Conservation (phyloP, 2,329 filamentous ascomycete genomes). For the Cercospora sp. region DNA sequence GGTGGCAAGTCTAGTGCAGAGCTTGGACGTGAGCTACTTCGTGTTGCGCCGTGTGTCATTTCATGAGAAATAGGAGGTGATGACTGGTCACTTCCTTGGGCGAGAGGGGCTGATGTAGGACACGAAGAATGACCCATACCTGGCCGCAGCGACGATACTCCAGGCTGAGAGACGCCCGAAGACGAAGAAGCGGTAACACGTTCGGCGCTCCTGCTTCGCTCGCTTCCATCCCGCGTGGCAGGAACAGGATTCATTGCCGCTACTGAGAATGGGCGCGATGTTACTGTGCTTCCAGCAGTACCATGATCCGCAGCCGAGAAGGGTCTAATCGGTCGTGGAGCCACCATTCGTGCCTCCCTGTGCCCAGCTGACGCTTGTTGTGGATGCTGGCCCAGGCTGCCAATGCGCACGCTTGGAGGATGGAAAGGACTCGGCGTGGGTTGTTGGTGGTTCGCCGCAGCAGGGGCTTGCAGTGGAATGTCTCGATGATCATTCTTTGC, state of each 20-base stretch:
- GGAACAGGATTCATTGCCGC: neutral
- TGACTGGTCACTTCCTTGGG: neutral
- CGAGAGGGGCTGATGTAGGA: neutral
- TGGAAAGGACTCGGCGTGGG: slow-evolving; percentile 15
- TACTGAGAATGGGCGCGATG: neutral
- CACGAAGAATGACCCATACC: neutral
- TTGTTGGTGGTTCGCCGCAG: neutral
- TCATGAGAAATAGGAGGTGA: neutral
- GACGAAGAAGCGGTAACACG: neutral
- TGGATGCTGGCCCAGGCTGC: slow-evolving; percentile 9
- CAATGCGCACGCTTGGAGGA: slow-evolving; percentile 16
- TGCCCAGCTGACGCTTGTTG: neutral
- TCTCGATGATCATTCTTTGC: neutral
- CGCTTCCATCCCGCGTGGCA: neutral
- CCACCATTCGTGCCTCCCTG: neutral
- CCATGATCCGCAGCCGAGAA: neutral
- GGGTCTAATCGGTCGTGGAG: neutral
- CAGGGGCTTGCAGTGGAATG: neutral
- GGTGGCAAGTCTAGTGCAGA: slow-evolving; percentile 18
- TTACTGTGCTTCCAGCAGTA: neutral
- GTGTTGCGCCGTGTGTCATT: neutral
- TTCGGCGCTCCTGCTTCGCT: neutral
- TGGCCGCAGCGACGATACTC: neutral
- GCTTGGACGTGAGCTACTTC: slow-evolving; percentile 10
- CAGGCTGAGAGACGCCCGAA: neutral